These are phyloP conservation scores for Tuber calosporum DNA, from an alignment of 495 filamentous ascomycete species.

Conservation along the genomic window DNA sequence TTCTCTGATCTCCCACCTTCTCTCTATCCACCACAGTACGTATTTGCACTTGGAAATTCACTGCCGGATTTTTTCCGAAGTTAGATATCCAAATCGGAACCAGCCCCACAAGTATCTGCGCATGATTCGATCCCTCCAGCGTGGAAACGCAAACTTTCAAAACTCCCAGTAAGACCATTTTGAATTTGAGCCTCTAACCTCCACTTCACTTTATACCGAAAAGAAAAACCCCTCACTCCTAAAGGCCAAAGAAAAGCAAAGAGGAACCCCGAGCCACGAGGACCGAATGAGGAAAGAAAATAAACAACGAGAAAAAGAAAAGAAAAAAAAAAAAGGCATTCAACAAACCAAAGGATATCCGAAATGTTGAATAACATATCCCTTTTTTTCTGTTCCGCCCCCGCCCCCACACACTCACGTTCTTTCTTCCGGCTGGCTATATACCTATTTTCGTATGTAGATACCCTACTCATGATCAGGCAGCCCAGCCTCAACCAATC, in stretches of 20 bases:
- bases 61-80: background rate
- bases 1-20: background rate
- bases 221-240: background rate
- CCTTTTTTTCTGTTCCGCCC: background rate
- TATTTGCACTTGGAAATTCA: background rate
- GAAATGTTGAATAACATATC: slow-evolving; percentile 1
- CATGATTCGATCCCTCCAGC: background rate
- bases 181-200: background rate
- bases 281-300: background rate
- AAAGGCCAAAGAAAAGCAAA: background rate
- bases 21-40: background rate
- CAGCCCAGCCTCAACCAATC: slow-evolving; percentile 38
- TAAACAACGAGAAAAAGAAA: background rate
- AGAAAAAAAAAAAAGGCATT: background rate
- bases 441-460: background rate
- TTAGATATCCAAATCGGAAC: background rate
- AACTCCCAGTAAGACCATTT: background rate
- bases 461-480: slow-evolving; percentile 7
- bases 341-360: background rate
- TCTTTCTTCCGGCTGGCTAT: background rate
- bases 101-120: background rate
- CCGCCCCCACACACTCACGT: background rate
- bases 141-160: background rate
- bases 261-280: background rate
- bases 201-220: background rate